Evolutionary conservation across 1,284 basidiomycete genomes (phyloP).

Genomic region (Marasmius tenuissimus): DNA sequence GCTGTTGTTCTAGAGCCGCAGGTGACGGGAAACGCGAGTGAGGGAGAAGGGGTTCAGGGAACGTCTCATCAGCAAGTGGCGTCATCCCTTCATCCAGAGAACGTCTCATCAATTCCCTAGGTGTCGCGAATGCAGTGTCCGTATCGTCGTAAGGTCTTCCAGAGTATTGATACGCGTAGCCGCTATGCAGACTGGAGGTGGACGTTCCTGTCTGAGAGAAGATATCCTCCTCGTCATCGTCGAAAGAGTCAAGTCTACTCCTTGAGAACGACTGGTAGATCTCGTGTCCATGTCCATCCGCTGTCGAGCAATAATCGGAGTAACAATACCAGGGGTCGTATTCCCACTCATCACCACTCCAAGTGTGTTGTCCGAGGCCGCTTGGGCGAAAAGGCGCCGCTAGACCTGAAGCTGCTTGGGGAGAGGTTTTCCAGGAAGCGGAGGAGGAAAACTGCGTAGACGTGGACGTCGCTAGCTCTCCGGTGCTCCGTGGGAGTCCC

Average conservation of each 20-base stretch:
- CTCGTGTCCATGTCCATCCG: conserved; percentile 7
- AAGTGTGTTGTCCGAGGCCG: conserved; percentile 34
- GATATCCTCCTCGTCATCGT: background rate
- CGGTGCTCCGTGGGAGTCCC: conserved; percentile 30
- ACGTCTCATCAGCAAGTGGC: no score
- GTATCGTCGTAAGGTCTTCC: background rate
- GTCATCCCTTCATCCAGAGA: no score
- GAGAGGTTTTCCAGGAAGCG: background rate
- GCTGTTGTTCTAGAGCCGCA: no score
- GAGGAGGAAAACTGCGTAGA: background rate
- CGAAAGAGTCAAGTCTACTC: background rate
- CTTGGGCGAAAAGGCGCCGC: conserved; percentile 41
- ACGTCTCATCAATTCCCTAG: no score
- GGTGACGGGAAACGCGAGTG: no score
- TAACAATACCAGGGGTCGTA: conserved; percentile 13
- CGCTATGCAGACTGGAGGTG: background rate
- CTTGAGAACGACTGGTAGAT: conserved; percentile 4
- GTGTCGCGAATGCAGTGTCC: no score
- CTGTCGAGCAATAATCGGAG: conserved; percentile 12
- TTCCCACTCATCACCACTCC: conserved; percentile 35
- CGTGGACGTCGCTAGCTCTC: conserved; percentile 16
- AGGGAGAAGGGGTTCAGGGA: no score
- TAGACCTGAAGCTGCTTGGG: conserved; percentile 32
- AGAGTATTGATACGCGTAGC: background rate
- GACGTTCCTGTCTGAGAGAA: background rate